Base-by-base conservation (phyloP, 768 basidiomycete species). In the Tylopilus subfusipes region DNA sequence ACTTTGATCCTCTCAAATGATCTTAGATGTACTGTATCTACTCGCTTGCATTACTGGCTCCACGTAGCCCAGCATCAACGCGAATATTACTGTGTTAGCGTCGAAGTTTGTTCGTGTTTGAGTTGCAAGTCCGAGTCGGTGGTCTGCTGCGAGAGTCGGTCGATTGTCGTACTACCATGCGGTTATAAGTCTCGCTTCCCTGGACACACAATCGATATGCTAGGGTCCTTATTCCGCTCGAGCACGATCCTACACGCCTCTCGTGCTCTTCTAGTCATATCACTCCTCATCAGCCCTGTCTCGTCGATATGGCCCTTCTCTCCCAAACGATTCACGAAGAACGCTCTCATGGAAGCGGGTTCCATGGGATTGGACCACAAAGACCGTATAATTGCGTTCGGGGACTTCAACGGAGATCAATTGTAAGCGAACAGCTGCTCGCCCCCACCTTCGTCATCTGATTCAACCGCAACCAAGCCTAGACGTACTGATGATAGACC, bases 341-440 rank as follows among this genome's bases (percentile, higher is more conserved):
- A 94, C 63, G 80, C 87, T 0, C 78, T 98, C 48, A 75, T 97
- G 47, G 77, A 82, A 56, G 86, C 93, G 3, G 95, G 93, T 9
- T 73, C 84, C 2, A 75, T 95, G 69, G 95, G 94, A 2, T 72
- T 98, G 30, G 79, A 79, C 44, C 78, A 76, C n/a, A 80, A 83
- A 50, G 85, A 83, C 25, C 79, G 89, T 48, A 80, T 97, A 19
- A 78, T 92, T 55, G 95, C 94, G 9, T 90, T 92, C 63, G 97
- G 94, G 30, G 96, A 99, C 74, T 96, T 95, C 70, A 85, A 98
- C 68, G 94, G 91, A 5, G 93, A 98, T 70, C 94, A 98, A 68
- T 89, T 90, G 93, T 97, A 68, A 67, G 90, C 74, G 19, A 54
- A 40, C 44, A 36, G 18, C 18, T 5, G 11, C 21, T 12, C 27